A percentile compares a stretch with the other conserved stretches of the same genome.
phyloP scores from a whole-genome alignment of 495 filamentous ascomycete species.

The Aspergillus baeticus region DNA sequence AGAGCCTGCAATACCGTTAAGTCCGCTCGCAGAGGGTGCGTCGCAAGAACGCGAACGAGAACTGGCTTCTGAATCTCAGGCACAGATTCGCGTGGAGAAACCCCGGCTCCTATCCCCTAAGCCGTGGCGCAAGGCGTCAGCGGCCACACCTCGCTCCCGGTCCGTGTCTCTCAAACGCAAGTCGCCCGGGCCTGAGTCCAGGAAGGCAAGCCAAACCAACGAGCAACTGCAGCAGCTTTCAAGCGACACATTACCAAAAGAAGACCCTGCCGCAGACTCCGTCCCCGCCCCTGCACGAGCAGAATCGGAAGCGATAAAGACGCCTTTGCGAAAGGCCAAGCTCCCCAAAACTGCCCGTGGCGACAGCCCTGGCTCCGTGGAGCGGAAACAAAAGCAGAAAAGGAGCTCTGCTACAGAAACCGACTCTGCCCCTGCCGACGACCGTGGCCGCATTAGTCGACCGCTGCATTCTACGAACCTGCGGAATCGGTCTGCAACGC shows the following conservation, averaged over 20 bases:
- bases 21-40: constrained; percentile 12
- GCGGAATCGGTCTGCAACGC: constrained; percentile 18
- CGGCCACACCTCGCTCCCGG: constrained; percentile 15
- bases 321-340: constrained; percentile 28
- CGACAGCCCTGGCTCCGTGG: constrained; percentile 42
- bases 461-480: constrained; percentile 15
- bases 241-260: background rate
- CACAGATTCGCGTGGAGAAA: background rate
- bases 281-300: constrained; percentile 12
- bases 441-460: constrained; percentile 15
- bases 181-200: constrained; percentile 36
- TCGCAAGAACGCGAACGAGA: background rate
- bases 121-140: constrained; percentile 12
- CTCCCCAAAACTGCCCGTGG: constrained; percentile 36
- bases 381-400: constrained; percentile 24
- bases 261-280: constrained; percentile 5
- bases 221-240: background rate
- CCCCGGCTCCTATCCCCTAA: constrained; percentile 15
- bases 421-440: constrained; percentile 8
- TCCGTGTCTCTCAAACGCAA: constrained; percentile 44
- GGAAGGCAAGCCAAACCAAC: constrained; percentile 11
- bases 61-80: background rate
- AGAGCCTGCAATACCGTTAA: constrained; percentile 17
- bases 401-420: constrained; percentile 6
- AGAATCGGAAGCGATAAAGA: constrained; percentile 20